phyloP scores from a whole-genome alignment of 352 stramenopile species.

The Globisporangium middletonii region DNA sequence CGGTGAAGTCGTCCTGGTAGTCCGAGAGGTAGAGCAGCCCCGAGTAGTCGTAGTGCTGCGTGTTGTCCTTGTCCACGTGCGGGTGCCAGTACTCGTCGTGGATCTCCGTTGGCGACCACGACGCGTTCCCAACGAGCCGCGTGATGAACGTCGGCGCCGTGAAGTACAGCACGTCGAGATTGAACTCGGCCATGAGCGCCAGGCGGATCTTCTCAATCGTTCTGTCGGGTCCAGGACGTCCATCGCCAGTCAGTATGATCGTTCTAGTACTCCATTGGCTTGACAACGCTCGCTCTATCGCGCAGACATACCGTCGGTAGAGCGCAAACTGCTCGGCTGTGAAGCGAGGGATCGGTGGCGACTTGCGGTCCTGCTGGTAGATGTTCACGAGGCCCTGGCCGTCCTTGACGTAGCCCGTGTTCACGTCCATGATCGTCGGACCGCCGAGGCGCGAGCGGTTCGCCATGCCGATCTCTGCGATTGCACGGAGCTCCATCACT shows the following conservation, averaged over 20 bases:
- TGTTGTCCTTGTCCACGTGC: conserved; percentile 92
- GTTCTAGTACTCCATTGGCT: too few species aligned
- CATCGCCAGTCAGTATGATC: too few species aligned
- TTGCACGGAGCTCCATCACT: conserved; percentile 62
- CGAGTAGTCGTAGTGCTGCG: conserved; percentile 92
- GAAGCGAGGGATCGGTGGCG: conserved; percentile 55
- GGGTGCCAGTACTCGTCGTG: conserved; percentile 92
- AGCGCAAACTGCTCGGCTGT: conserved; percentile 74
- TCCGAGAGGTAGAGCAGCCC: conserved; percentile 86
- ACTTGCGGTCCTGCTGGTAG: conserved; percentile 53
- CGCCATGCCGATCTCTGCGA: conserved; percentile 81
- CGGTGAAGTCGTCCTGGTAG: conserved; percentile 82
- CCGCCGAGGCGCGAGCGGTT: conserved; percentile 65
- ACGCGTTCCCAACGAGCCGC: conserved; percentile 76
- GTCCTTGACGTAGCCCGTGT: conserved; percentile 86
- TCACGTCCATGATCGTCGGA: conserved; percentile 91
- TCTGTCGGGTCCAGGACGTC: not conserved
- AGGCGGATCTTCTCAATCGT: conserved; percentile 78
- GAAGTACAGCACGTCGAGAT: conserved; percentile 79
- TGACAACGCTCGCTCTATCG: not conserved
- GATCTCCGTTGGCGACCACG: conserved; percentile 69
- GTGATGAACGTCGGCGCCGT: conserved; percentile 93
- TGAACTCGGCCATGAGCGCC: conserved; percentile 77
- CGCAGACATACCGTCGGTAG: conserved; percentile 46
- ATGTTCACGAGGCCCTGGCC: conserved; percentile 87